These are phyloP conservation scores for Penicillium steckii DNA, from an alignment of 495 filamentous ascomycete species.

Conservation along the genomic window DNA sequence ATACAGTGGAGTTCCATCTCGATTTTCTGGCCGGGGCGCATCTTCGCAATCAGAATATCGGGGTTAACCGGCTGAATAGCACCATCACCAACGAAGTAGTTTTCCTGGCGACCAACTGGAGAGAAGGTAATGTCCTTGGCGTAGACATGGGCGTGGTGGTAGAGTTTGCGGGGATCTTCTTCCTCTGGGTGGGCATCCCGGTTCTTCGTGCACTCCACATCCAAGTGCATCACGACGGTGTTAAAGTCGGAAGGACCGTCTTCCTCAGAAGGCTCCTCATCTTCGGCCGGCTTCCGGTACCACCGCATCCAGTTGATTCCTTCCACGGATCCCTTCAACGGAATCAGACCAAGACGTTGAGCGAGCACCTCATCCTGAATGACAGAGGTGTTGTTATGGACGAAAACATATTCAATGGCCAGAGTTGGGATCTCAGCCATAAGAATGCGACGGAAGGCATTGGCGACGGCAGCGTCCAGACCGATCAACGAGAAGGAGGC, in stretches of 20 bases:
- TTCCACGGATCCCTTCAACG: conserved; percentile 72
- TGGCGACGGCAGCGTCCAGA: conserved; percentile 88
- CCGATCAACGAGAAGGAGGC: conserved; percentile 88
- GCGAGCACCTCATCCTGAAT: conserved; percentile 97
- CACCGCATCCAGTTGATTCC: conserved; percentile 79
- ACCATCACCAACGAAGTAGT: conserved; percentile 64
- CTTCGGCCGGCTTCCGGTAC: conserved; percentile 60
- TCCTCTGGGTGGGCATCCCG: conserved; percentile 63
- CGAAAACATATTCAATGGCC: conserved; percentile 88
- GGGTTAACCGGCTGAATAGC: conserved; percentile 77
- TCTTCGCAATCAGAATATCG: conserved; percentile 90
- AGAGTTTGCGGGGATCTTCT: conserved; percentile 77
- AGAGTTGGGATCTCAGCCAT: conserved; percentile 93
- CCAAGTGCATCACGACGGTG: conserved; percentile 69
- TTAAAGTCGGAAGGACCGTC: conserved; percentile 68
- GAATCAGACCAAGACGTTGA: conserved; percentile 84
- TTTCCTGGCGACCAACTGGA: conserved; percentile 68
- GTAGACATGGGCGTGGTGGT: conserved; percentile 84
- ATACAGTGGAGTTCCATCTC: conserved; percentile 81
- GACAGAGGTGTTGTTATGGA: conserved; percentile 92
- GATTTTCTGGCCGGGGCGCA: conserved; percentile 87
- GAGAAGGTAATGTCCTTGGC: conserved; percentile 75
- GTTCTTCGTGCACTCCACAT: conserved; percentile 76
- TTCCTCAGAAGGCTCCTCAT: conserved; percentile 47
- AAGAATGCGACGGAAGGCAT: conserved; percentile 96